A percentile compares a stretch with the other conserved stretches of the same genome.
Conservation (phyloP, 805 yeast species). For the Cyberlindnera sargentensis region DNA sequence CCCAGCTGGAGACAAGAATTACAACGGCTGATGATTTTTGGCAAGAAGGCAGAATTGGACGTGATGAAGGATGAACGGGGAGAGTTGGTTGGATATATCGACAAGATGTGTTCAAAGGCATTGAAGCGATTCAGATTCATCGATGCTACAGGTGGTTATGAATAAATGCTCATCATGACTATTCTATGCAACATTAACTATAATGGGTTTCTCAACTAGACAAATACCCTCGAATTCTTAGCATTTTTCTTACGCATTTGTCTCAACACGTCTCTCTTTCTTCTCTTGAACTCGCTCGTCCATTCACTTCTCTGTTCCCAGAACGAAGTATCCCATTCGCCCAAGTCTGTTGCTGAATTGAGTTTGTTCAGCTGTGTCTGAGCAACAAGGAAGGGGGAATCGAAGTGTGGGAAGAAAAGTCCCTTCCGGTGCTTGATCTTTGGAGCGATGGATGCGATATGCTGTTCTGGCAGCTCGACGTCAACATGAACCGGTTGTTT, state of each 20-base stretch:
- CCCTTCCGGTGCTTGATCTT: constrained; percentile 27
- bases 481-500: constrained; percentile 19
- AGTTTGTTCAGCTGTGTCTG: constrained; percentile 73
- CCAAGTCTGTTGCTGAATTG: constrained; percentile 26
- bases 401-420: constrained; percentile 74
- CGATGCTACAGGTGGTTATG: no score
- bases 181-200: neutral
- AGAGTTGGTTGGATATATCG: constrained; percentile 3
- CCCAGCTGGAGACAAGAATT: constrained; percentile 33
- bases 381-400: constrained; percentile 81
- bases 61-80: constrained; percentile 17
- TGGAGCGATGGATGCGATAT: constrained; percentile 16
- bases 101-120: constrained; percentile 2
- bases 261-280: constrained; percentile 67
- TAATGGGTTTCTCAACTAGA: constrained; percentile 4
- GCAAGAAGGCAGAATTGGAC: constrained; percentile 58
- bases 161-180: no score
- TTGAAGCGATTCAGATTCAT: neutral
- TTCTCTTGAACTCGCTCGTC: constrained; percentile 65
- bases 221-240: constrained; percentile 16
- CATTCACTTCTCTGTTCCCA: constrained; percentile 79
- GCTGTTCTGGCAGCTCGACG: constrained; percentile 18
- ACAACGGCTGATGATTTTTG: constrained; percentile 49
- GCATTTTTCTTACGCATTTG: constrained; percentile 41
- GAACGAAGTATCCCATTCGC: constrained; percentile 66